Base-by-base conservation (phyloP, 352 stramenopile genomes). In the Phytophthora pluvialis region DNA sequence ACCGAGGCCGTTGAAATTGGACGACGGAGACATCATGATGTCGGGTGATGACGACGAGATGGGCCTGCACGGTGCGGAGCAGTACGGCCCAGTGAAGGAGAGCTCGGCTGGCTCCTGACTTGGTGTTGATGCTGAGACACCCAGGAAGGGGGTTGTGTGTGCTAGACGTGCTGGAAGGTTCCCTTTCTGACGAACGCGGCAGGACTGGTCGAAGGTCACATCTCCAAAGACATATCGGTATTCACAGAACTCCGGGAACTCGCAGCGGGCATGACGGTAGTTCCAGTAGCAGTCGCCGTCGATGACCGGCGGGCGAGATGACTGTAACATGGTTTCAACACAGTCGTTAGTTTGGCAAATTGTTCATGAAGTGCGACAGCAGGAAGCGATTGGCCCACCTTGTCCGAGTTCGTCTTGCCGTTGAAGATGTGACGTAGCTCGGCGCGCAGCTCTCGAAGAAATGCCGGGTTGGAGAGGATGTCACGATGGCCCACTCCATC, bases 281-380 rank as follows among this genome's bases (percentile, higher is more conserved):
- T 94, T 93, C 84, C 84, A 94, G 64, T 93, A 93, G 73, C 86
- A 94, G 53, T 94, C 86, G 35, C 61, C 67, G 59, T 94, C 84
- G 60, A 92, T 77, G 26, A 86, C 70, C 7, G 86, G 86, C 12
- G 84, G 84, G 13, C 86, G 81, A 31, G 73, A 87, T 13, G 77
- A 80, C 77, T 85, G 64, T 42, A 39, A 45, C 12, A 36, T 40
- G 3, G 32, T 40, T 40, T 40, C 10, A 32, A 11, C 25, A 13
- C 28, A 38, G 15, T 26, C 25, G 18, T 29, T 31, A 47, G 15
- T 36, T 36, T 33, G 32, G 21, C 21, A 21, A 21, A 1, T 21
- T 21, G 21, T 21, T 21, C 21, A 21, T 21, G 21, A 47, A 53
- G 18, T n/a, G 25, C 8, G 6, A 25, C 4, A 29, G 46, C 50